A percentile compares a stretch with the other conserved stretches of the same genome.
Conservation (phyloP, 2,329 filamentous ascomycete species). For the Aspergillus pseudotamarii region DNA sequence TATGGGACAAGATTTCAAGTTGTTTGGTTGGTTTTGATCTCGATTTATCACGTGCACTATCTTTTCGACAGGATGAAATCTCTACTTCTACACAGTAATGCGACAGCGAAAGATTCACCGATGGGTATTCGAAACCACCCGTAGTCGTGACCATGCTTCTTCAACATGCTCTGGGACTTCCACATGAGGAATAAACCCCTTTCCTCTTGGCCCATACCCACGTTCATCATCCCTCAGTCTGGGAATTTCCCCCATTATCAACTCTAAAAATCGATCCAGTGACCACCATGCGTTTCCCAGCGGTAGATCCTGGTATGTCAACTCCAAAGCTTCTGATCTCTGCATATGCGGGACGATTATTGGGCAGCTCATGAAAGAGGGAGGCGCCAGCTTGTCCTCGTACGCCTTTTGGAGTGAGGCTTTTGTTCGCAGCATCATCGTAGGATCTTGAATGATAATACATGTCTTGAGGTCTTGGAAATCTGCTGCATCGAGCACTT, state of each 20-base stretch:
- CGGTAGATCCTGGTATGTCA: constrained; percentile 13
- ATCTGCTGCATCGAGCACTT: constrained; percentile 36
- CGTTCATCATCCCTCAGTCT: constrained; percentile 45
- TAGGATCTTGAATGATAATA: constrained; percentile 50
- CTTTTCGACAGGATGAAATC: neutral
- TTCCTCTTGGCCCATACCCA: constrained; percentile 50
- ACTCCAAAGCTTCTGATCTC: neutral
- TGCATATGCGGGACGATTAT: constrained; percentile 22
- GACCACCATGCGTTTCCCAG: constrained; percentile 37
- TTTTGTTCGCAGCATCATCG: constrained; percentile 48
- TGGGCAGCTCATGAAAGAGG: constrained; percentile 30
- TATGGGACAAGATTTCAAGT: neutral
- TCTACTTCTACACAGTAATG: neutral
- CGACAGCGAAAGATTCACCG: neutral
- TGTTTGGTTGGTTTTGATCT: neutral
- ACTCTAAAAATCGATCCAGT: constrained; percentile 42
- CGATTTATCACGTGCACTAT: neutral
- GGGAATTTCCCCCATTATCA: constrained; percentile 49
- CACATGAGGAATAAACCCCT: constrained; percentile 49
- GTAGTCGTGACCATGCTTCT: constrained; percentile 27
- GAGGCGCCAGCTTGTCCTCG: constrained; percentile 17
- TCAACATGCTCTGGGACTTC: constrained; percentile 43
- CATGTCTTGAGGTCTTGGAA: constrained; percentile 27
- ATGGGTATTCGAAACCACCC: neutral
- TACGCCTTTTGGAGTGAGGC: constrained; percentile 47